Base-by-base conservation (phyloP, 352 stramenopile species). In the Globisporangium paroecandrum region DNA sequence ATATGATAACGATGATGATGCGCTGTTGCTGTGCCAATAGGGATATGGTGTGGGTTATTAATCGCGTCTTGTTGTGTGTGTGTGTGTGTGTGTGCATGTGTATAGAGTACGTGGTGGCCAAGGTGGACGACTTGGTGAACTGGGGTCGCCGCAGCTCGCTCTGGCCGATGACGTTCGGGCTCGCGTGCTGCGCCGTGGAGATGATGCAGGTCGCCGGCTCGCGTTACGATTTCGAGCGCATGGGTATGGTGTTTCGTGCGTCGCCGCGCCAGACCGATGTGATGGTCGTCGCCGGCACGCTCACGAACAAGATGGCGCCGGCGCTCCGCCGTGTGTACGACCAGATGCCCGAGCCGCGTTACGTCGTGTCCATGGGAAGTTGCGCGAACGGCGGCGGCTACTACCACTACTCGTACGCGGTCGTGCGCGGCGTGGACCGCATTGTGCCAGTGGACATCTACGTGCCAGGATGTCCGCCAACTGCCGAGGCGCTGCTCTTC, bases 231-330 rank as follows among this genome's bases (percentile, higher is more conserved):
- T 97, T 99, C 75, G 98, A 99, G 77, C 93, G 98, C 56, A 98
- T 99, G 72, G 98, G 98, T 38, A 99, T 99, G 93, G 94, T 99
- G 15, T 99, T 99, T 74, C 96, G 98, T 72, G 97, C 97, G 0
- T 94, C 85, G 53, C 92, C 92, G 9, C 89, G 95, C 70, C 94
- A 98, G 76, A 98, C 95, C 6, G 98, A 99, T 82, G 96, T 99
- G 7, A 99, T 99, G 98, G 98, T 99, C 84, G 97, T 99, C 20
- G 97, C 98, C 18, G 98, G 98, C 5, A 99, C 98, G 24, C 77
- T 99, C 27, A 99, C 97, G 68, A 99, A 99, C 89, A 99, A 99
- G 79, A 99, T 99, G 98, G 98, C 98, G 22, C 98, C 98, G 0
- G 98, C 97, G 9, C 85, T 99, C 9, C 89, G 98, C 54, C 87